These are phyloP conservation scores for Chlamydomonas reinhardtii DNA, from an alignment of 163 green algal species.

Conservation along the genomic window DNA sequence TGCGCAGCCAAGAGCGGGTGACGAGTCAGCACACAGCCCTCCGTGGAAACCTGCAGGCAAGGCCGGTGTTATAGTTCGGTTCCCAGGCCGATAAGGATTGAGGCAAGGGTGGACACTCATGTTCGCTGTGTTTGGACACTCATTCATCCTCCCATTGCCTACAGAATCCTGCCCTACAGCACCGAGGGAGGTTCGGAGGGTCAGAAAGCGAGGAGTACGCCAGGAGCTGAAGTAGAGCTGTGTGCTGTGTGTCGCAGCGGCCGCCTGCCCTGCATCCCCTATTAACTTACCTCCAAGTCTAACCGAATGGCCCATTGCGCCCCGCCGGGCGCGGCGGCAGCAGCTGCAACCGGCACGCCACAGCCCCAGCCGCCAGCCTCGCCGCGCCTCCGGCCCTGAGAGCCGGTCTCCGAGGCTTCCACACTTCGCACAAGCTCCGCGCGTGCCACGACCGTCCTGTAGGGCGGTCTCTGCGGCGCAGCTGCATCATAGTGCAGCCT, in stretches of 20 bases:
- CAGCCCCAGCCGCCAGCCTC: not conserved
- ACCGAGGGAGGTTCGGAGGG: no score
- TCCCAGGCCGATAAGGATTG: no score
- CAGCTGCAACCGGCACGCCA: not conserved
- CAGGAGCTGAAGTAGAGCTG: not conserved
- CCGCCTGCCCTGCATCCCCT: no score
- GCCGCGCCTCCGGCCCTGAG: not conserved
- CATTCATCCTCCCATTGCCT: no score
- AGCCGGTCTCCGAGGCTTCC: not conserved
- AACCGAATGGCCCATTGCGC: not conserved
- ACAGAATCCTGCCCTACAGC: no score
- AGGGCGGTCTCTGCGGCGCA: not conserved
- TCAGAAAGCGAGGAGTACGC: no score
- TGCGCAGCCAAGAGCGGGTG: constrained; percentile 15
- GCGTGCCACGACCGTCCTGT: not conserved
- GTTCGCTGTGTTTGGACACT: no score
- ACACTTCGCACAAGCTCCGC: not conserved
- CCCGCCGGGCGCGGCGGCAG: not conserved
- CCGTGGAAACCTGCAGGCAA: not conserved
- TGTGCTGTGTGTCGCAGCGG: no score
- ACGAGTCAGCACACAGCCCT: not conserved
- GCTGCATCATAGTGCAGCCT: not conserved
- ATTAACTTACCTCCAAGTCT: not conserved
- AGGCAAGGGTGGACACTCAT: no score
- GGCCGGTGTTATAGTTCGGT: no score